Conservation (phyloP, 1,139 yeast species). For the Eremothecium sinecaudum region DNA sequence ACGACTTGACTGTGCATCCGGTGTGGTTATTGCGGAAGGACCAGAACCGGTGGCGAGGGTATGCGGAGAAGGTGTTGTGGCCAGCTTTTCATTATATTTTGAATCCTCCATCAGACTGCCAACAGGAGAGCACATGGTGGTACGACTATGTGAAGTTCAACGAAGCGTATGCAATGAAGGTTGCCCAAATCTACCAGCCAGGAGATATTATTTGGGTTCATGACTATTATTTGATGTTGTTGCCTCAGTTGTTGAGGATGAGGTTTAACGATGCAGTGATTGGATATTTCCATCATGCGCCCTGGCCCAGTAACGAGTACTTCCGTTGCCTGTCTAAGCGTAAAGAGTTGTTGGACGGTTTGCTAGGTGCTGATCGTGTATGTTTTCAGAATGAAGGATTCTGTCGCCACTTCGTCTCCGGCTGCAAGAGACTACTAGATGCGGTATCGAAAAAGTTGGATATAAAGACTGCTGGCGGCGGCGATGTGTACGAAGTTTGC, state of each 20-base stretch:
- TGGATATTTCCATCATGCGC: conserved; percentile 78
- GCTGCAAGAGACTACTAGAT: conserved; percentile 77
- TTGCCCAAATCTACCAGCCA: conserved; percentile 61
- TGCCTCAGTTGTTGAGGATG: conserved; percentile 83
- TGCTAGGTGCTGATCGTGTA: conserved; percentile 79
- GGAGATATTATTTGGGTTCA: conserved; percentile 96
- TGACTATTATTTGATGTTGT: conserved; percentile 74
- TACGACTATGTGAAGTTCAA: conserved; percentile 82
- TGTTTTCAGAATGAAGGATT: conserved; percentile 82
- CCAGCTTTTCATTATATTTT: conserved; percentile 90
- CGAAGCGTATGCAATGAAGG: conserved; percentile 77
- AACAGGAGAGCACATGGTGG: conserved; percentile 75
- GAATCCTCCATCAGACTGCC: conserved; percentile 57
- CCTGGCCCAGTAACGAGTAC: conserved; percentile 94
- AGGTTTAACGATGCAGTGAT: conserved; percentile 70
- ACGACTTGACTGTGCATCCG: conserved; percentile 57
- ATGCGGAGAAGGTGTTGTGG: conserved; percentile 89
- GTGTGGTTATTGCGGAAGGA: conserved; percentile 75
- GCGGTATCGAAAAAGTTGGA: conserved; percentile 45
- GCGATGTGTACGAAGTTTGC: conserved; percentile 37
- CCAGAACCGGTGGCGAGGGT: conserved; percentile 67
- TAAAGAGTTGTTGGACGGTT: conserved; percentile 72
- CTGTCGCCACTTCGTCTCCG: conserved; percentile 81
- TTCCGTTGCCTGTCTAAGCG: conserved; percentile 83
- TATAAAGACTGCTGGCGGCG: conserved; percentile 18